Evolutionary conservation across 176 grass and related monocot species (phyloP), one percentile per base, ranked within the genome.

Genomic region (Metroxylon sagu): DNA sequence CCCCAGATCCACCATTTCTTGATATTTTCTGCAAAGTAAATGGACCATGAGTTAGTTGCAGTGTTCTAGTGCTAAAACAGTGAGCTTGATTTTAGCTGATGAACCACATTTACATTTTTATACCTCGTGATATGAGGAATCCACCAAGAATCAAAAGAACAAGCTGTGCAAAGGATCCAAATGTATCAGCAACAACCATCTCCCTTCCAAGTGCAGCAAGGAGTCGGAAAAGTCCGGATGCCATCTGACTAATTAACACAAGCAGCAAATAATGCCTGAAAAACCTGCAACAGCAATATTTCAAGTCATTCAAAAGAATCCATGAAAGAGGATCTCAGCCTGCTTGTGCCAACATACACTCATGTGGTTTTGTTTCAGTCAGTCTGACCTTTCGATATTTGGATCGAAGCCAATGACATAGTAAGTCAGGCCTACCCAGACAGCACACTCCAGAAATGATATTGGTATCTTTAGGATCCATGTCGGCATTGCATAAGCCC

Each of bases 1-100:
- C 91, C 91, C 91, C 91, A 96, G 58, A 87, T 87, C 91, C 91
- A 96, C 72, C 75, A 90, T 87, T 90, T 84, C 60, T 85, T 96
- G 19, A 96, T 88, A 31, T 88, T 48, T n/a, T 82, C 92, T 96
- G 86, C 43, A 80, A 54, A 66, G 43, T 73, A 49, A 28, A 19
- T 14, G 14, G 43, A 8, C 12, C 4, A 62, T 5, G 52, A 71
- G 12, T 79, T 18, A 70, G 56, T 43, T 52, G 18, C 30, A 65
- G 72, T 50, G 6, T 70, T 49, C 6, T 35, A 7, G 31, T 35
- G 31, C 31, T 35, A 35, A 35, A 35, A 8, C 6, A 10, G 31
- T 35, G 31, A 35, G 31, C 6, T 35, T 1, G 4, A 8, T 8
- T 35, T 7, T 8, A 35, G 31, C 31, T 8, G 31, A 35, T 35